Conservation (phyloP, 1,284 basidiomycete species). For the Apiotrichum montevideense region DNA sequence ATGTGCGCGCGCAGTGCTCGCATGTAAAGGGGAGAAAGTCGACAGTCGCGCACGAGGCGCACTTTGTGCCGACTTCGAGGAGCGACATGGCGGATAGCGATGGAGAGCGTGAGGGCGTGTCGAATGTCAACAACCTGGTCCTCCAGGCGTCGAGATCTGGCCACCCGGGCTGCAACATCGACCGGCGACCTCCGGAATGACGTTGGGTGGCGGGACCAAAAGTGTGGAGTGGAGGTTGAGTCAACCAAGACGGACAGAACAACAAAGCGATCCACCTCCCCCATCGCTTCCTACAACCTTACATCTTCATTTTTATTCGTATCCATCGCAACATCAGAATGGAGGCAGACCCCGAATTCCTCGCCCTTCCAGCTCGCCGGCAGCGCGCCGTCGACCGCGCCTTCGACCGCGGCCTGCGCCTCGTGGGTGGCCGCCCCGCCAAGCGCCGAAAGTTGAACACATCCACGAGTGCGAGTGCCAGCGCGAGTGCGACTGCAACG, state of each 20-base stretch:
- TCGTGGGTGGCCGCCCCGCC: neutral
- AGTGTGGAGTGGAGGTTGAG: conserved; percentile 2
- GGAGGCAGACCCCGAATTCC: conserved; percentile 42
- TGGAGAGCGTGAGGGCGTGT: too few species aligned
- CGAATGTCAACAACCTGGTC: too few species aligned
- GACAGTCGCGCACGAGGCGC: conserved; percentile 27
- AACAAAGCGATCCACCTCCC: too few species aligned
- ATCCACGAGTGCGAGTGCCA: too few species aligned
- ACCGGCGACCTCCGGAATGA: too few species aligned
- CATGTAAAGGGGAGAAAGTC: conserved; percentile 43
- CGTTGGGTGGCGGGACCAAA: too few species aligned
- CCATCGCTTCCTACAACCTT: too few species aligned
- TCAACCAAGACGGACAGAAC: neutral
- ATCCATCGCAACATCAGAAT: neutral
- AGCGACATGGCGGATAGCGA: conserved; percentile 22
- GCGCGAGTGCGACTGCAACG: too few species aligned
- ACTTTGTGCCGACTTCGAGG: conserved; percentile 31
- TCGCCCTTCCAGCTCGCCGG: conserved; percentile 30
- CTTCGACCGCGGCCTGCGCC: conserved; percentile 30
- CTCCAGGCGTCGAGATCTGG: too few species aligned
- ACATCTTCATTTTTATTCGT: too few species aligned
- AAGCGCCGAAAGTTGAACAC: conserved; percentile 7
- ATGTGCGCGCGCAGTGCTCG: conserved; percentile 22
- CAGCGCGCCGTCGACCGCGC: conserved; percentile 35
- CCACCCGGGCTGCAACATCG: too few species aligned